Evolutionary conservation across 2,329 filamentous ascomycete species (phyloP), one percentile per base, ranked within the genome.

Genomic region (Ophiostoma tasmaniense): DNA sequence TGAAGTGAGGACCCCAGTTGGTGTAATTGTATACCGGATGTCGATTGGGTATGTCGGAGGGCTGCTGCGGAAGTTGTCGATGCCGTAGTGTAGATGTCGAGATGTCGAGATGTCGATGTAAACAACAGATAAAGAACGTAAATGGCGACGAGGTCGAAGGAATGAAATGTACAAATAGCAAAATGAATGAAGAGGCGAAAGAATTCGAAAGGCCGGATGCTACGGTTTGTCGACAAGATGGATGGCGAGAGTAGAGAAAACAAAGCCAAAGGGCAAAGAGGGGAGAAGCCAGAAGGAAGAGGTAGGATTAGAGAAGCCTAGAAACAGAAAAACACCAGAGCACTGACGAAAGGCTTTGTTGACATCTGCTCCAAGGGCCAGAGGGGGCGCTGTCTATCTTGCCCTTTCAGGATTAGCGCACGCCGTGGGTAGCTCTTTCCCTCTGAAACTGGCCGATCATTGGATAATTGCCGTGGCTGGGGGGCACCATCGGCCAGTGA

Each of bases 351-450:
- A 55, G 55, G 50, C 65, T 66, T 70, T 70, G 69, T 70, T 70
- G 69, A 70, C 69, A 68, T 69, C n/a, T 42, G n/a, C 22, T 55
- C 55, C 39, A 20, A 45, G 30, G 55, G 59, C 28, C 28, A 62
- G 42, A 64, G 52, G 68, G 55, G 52, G 50, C 37, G 68, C 64
- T 69, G 68, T 30, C 28, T 37, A 69, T 69, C 68, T 42, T 69
- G 65, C 64, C 25, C 35, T 64, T 37, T 28, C 25, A 22, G 67
- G 68, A 55, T 17, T 68, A 70, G 68, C 66, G 68, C 35, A 62
- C 42, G 50, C 25, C 52, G 50, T 66, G 69, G 69, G 52, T 70
- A 64, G 69, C 69, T 70, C 66, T 64, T 70, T 64, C 66, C 66
- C 37, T 64, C 22, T 61, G 64, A 50, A 30, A 59, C 66, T 64